A percentile compares a stretch with the other conserved stretches of the same genome.
Conservation (phyloP, 345 rosid species). For the Citrus mangshanensis region DNA sequence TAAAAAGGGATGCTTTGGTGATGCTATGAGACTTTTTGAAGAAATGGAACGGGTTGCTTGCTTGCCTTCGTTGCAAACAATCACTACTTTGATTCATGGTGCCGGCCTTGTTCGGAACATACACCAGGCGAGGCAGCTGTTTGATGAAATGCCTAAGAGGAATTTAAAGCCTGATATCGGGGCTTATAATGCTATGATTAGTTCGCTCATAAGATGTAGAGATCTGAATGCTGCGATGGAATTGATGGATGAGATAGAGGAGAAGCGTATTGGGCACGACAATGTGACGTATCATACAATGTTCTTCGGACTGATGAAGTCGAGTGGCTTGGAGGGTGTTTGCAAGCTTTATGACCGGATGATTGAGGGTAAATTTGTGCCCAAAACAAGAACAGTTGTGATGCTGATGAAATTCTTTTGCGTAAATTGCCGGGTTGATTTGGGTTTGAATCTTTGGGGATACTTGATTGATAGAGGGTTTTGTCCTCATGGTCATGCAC, state of each 20-base stretch:
- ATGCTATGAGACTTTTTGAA: conserved; percentile 68
- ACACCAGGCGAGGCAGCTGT: conserved; percentile 62
- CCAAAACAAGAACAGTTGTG: conserved; percentile 64
- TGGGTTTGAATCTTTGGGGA: conserved; percentile 60
- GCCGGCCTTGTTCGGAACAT: conserved; percentile 60
- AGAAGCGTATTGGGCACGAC: conserved; percentile 49
- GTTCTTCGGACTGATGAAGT: conserved; percentile 66
- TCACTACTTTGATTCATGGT: conserved; percentile 85
- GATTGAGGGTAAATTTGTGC: conserved; percentile 55
- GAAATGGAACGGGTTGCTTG: conserved; percentile 56
- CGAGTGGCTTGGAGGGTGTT: conserved; percentile 48
- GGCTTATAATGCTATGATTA: conserved; percentile 78
- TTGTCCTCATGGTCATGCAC: conserved; percentile 77
- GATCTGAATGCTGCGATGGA: conserved; percentile 51
- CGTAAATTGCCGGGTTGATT: conserved; percentile 44
- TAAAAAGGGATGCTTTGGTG: conserved; percentile 65
- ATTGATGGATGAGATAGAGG: conserved; percentile 77
- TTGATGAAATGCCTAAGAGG: conserved; percentile 55
- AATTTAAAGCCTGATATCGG: conserved; percentile 55
- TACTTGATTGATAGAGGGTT: conserved; percentile 62
- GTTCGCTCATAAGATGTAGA: conserved; percentile 42
- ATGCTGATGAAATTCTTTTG: conserved; percentile 85
- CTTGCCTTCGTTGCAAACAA: conserved; percentile 48
- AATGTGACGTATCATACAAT: conserved; percentile 63
- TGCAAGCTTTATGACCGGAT: conserved; percentile 50